A percentile compares a stretch with the other conserved stretches of the same genome.
Conservation (phyloP, 768 basidiomycete species). For the Amanita exitialis region DNA sequence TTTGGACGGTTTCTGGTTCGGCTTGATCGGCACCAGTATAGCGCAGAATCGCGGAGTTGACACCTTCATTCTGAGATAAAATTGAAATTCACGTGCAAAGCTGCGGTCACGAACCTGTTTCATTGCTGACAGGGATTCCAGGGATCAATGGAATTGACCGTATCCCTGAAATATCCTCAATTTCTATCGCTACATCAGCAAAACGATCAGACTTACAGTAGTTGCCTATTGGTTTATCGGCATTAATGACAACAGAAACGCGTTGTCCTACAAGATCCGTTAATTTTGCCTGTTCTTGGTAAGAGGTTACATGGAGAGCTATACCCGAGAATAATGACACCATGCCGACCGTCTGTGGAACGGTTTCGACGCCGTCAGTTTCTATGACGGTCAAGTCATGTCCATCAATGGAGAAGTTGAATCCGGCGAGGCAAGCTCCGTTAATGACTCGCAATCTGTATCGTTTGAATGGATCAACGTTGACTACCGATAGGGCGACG, state of each 20-base stretch:
- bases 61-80: slow-evolving; percentile 12
- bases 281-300: not conserved
- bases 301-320: no score
- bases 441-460: slow-evolving; percentile 28
- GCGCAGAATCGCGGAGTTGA: slow-evolving; percentile 33
- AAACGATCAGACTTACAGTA: slow-evolving; percentile 37
- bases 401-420: slow-evolving; percentile 33
- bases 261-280: slow-evolving; percentile 20
- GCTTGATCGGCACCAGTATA: slow-evolving; percentile 21
- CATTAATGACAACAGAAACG: slow-evolving; percentile 27
- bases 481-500: slow-evolving; percentile 21
- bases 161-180: not conserved
- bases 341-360: slow-evolving; percentile 32
- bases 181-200: slow-evolving; percentile 14
- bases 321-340: slow-evolving; percentile 23
- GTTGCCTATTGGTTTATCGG: slow-evolving; percentile 35
- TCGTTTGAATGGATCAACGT: slow-evolving; percentile 20
- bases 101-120: slow-evolving; percentile 2
- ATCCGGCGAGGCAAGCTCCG: slow-evolving; percentile 24
- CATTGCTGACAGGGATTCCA: not conserved
- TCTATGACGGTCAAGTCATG: slow-evolving; percentile 46
- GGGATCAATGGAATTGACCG: slow-evolving; percentile 1
- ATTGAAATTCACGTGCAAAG: not conserved
- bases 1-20: slow-evolving; percentile 19
- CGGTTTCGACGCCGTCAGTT: slow-evolving; percentile 32